Percentiles rank a stretch among this genome's conserved stretches.
phyloP scores from a whole-genome alignment of 257 asterid genomes.

The Solanum rostratum region DNA sequence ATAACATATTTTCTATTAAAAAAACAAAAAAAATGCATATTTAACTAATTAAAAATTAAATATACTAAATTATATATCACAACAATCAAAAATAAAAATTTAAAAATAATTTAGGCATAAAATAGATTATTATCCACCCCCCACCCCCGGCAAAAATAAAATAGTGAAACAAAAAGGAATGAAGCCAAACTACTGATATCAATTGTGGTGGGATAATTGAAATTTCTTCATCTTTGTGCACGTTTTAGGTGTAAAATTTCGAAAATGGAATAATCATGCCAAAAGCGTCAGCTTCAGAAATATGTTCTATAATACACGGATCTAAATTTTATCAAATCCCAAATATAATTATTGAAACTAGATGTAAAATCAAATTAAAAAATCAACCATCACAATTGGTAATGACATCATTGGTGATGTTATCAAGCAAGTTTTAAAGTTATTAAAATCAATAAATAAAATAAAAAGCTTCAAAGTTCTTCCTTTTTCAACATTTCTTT shows the following conservation, averaged over 20 bases:
- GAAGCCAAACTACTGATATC: not conserved
- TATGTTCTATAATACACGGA: accelerated
- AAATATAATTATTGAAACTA: accelerated
- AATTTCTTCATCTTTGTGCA: accelerated
- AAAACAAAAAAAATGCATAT: not conserved
- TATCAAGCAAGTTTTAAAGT: not conserved
- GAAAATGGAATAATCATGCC: not conserved
- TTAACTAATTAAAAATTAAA: not conserved
- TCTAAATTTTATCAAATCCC: not conserved
- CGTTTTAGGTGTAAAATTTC: accelerated
- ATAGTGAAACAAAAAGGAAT: not conserved
- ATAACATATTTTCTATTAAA: not conserved
- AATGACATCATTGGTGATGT: not conserved
- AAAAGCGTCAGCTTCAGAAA: not conserved
- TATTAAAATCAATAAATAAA: not conserved
- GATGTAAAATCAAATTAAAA: not conserved
- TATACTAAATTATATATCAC: not conserved
- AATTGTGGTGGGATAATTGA: accelerated
- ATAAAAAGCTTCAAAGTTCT: not conserved
- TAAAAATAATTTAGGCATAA: not conserved
- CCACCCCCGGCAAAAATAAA: not conserved
- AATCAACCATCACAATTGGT: not conserved
- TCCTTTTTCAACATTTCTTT: not conserved
- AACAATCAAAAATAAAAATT: not conserved
- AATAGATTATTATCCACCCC: not conserved